These are phyloP conservation scores for Suhomyces chickasaworum DNA, from an alignment of 1,139 yeast genomes.

Conservation along the genomic window DNA sequence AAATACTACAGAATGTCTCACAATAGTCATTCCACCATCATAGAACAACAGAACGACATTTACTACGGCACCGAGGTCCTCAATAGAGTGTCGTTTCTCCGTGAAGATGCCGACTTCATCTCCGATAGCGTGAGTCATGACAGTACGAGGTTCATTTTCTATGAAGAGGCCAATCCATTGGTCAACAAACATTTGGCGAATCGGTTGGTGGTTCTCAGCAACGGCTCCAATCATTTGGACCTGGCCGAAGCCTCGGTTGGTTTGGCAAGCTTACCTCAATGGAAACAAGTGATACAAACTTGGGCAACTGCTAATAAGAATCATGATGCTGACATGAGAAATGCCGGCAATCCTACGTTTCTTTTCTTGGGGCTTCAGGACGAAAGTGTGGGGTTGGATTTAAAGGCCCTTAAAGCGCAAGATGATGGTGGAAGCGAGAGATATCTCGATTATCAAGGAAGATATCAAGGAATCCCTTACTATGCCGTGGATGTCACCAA, in stretches of 20 bases:
- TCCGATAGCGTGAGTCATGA: slow-evolving; percentile 51
- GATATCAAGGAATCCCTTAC: slow-evolving; percentile 71
- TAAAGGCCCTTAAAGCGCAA: slow-evolving; percentile 31
- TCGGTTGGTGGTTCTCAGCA: slow-evolving; percentile 38
- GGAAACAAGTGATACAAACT: slow-evolving; percentile 27
- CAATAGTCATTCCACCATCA: slow-evolving; percentile 10
- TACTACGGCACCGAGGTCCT: slow-evolving; percentile 58
- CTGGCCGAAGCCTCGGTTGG: slow-evolving; percentile 17
- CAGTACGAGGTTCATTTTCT: slow-evolving; percentile 60
- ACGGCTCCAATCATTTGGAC: slow-evolving; percentile 33
- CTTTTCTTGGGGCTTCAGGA: slow-evolving; percentile 74
- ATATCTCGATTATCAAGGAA: slow-evolving; percentile 45
- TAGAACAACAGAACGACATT: slow-evolving; percentile 34
- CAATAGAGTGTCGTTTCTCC: slow-evolving; percentile 77
- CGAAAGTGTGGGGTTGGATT: slow-evolving; percentile 43
- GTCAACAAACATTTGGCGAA: slow-evolving; percentile 32
- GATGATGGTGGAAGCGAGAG: slow-evolving; percentile 31
- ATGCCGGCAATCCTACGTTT: slow-evolving; percentile 40
- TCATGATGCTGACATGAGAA: slow-evolving; percentile 35
- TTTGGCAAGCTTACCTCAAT: slow-evolving; percentile 22
- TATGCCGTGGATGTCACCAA: slow-evolving; percentile 72
- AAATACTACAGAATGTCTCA: slow-evolving; percentile 16
- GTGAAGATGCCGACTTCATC: slow-evolving; percentile 67
- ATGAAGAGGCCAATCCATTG: slow-evolving; percentile 38
- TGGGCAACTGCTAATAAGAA: slow-evolving; percentile 40